phyloP scores from a whole-genome alignment of 495 filamentous ascomycete genomes.

The Apiosordaria backusii region DNA sequence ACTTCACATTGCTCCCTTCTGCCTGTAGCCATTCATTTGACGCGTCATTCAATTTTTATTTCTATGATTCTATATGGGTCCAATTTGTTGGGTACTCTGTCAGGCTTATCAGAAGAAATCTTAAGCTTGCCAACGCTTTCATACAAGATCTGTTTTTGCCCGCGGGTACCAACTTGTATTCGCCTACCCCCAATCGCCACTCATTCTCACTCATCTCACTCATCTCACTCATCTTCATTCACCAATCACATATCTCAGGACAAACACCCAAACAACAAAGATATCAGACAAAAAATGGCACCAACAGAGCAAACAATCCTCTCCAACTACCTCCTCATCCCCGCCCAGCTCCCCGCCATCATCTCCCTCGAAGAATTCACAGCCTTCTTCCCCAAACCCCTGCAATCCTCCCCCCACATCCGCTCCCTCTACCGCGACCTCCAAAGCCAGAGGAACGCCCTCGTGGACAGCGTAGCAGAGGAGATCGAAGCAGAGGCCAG shows the following conservation, averaged over 20 bases:
- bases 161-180: neutral
- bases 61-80: neutral
- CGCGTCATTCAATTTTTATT: neutral
- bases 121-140: neutral
- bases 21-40: neutral
- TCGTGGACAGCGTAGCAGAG: constrained; percentile 62
- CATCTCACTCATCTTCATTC: neutral
- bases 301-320: constrained; percentile 69
- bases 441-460: constrained; percentile 63
- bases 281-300: neutral
- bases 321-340: constrained; percentile 70
- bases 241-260: neutral
- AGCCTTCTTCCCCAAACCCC: constrained; percentile 66
- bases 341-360: constrained; percentile 66
- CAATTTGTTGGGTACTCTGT: neutral
- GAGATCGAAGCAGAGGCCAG: constrained; percentile 66
- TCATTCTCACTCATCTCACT: neutral
- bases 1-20: neutral
- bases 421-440: constrained; percentile 74
- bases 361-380: constrained; percentile 72
- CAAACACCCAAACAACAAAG: neutral
- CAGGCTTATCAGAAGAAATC: neutral
- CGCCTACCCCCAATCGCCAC: neutral
- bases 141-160: neutral
- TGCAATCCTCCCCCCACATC: constrained; percentile 68